A percentile compares a stretch with the other conserved stretches of the same genome.
phyloP scores from a whole-genome alignment of 2,329 filamentous ascomycete species.

The Fusarium sp. region DNA sequence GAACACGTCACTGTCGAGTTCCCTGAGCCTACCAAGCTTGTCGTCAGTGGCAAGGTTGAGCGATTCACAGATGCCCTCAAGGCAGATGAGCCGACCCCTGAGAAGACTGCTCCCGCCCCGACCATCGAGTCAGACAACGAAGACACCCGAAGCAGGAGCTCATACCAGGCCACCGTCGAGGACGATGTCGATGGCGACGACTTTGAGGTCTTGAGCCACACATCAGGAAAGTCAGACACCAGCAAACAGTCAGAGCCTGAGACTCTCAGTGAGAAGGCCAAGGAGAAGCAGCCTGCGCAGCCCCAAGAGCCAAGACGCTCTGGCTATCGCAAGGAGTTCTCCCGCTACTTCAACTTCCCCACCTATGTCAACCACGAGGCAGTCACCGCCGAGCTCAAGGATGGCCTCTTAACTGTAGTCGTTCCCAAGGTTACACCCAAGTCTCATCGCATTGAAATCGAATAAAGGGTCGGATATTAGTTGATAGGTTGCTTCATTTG shows the following conservation, averaged over 20 bases:
- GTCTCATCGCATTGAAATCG: neutral
- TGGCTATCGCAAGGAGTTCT: slow-evolving; percentile 63
- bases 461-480: neutral
- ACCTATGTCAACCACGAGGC: slow-evolving; percentile 67
- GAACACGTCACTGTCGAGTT: slow-evolving; percentile 80
- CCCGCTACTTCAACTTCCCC: slow-evolving; percentile 74
- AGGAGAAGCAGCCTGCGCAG: slow-evolving; percentile 1
- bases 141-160: slow-evolving; percentile 26
- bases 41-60: slow-evolving; percentile 74
- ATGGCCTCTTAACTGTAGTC: slow-evolving; percentile 4
- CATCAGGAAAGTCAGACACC: slow-evolving; percentile 16
- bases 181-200: slow-evolving; percentile 24
- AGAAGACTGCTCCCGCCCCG: neutral
- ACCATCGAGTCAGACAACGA: slow-evolving; percentile 3
- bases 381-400: slow-evolving; percentile 62
- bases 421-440: neutral
- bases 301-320: slow-evolving; percentile 51
- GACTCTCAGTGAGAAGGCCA: neutral
- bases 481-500: too few species aligned
- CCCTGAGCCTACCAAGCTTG: slow-evolving; percentile 75
- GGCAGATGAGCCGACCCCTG: neutral
- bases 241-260: neutral
- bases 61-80: slow-evolving; percentile 56
- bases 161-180: slow-evolving; percentile 27
- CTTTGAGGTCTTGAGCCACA: slow-evolving; percentile 24